Percentiles rank a stretch among this genome's conserved stretches.
phyloP scores from a whole-genome alignment of 257 asterid genomes.

The Plectranthus barbatus region DNA sequence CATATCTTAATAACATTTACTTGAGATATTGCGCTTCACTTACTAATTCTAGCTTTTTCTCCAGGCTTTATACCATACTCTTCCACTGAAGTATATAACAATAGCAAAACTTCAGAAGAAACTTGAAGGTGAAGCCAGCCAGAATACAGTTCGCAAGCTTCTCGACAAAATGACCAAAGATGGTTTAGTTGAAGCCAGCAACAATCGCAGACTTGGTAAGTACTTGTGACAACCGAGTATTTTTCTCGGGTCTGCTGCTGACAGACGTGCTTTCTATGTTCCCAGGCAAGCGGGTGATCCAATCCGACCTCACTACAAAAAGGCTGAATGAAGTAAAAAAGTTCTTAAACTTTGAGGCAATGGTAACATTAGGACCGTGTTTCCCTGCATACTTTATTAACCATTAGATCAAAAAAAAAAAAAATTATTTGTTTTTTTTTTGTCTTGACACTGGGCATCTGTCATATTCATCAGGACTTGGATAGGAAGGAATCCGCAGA shows the following conservation, averaged over 20 bases:
- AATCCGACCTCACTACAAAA: slow-evolving; percentile 65
- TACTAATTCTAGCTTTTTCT: slow-evolving; percentile 5
- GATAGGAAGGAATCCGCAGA: slow-evolving; percentile 35
- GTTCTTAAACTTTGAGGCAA: slow-evolving; percentile 39
- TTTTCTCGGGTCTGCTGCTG: not conserved
- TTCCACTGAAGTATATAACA: slow-evolving; percentile 66
- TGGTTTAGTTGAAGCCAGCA: slow-evolving; percentile 64
- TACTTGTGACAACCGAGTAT: not conserved
- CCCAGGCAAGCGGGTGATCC: slow-evolving; percentile 89
- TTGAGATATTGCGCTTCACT: not conserved
- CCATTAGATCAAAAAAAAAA: no score
- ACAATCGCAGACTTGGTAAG: slow-evolving; percentile 78
- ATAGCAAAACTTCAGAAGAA: slow-evolving; percentile 66
- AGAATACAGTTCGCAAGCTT: slow-evolving; percentile 53
- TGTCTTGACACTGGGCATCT: not conserved
- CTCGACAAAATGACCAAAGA: slow-evolving; percentile 81
- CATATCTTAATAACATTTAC: not conserved
- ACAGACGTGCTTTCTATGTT: slow-evolving; percentile 6
- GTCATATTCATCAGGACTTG: slow-evolving; percentile 39
- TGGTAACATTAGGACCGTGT: slow-evolving; percentile 31
- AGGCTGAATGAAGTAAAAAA: slow-evolving; percentile 66
- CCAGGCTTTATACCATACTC: slow-evolving; percentile 91
- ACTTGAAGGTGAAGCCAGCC: slow-evolving; percentile 71
- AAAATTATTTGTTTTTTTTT: no score
- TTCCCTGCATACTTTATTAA: not conserved